Percentiles rank a stretch among this genome's conserved stretches.
phyloP scores from a whole-genome alignment of 1,284 basidiomycete genomes.

The Malassezia psittaci region DNA sequence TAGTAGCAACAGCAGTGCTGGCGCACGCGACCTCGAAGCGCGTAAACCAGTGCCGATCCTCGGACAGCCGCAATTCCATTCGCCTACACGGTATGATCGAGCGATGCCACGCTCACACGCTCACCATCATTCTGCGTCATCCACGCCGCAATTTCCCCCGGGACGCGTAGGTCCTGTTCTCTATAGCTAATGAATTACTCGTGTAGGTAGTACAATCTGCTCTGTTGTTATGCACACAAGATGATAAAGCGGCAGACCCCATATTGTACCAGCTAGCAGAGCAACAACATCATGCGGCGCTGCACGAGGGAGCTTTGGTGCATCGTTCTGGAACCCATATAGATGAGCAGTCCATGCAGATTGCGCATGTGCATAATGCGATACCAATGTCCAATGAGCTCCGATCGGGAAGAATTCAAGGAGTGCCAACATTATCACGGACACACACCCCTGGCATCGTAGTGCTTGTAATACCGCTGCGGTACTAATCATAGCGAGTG shows the following conservation, averaged over 20 bases:
- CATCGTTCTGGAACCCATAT: not conserved
- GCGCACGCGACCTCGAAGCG: not conserved
- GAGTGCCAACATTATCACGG: no score
- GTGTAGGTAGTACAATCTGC: slow-evolving; percentile 4
- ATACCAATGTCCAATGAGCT: slow-evolving; percentile 4
- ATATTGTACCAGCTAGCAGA: slow-evolving; percentile 11
- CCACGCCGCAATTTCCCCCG: not conserved
- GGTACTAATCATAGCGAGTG: not conserved
- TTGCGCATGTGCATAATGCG: not conserved
- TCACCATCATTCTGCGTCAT: not conserved
- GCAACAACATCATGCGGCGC: slow-evolving; percentile 10
- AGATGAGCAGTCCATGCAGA: slow-evolving; percentile 3
- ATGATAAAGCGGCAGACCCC: slow-evolving; percentile 13
- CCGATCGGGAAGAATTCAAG: slow-evolving; percentile 1
- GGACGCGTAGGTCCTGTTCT: slow-evolving; percentile 6
- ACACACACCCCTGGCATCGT: no score
- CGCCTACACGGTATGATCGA: slow-evolving; percentile 4
- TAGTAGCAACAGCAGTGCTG: not conserved
- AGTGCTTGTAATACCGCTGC: not conserved
- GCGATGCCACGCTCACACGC: not conserved
- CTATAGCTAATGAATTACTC: slow-evolving; percentile 7
- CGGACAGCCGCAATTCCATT: not conserved
- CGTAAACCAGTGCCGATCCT: not conserved
- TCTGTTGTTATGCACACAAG: slow-evolving; percentile 11
- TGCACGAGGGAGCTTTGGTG: not conserved